These are phyloP conservation scores for Aristolochia fimbriata DNA, from an alignment of 164 flowering plant genomes.

Conservation along the genomic window DNA sequence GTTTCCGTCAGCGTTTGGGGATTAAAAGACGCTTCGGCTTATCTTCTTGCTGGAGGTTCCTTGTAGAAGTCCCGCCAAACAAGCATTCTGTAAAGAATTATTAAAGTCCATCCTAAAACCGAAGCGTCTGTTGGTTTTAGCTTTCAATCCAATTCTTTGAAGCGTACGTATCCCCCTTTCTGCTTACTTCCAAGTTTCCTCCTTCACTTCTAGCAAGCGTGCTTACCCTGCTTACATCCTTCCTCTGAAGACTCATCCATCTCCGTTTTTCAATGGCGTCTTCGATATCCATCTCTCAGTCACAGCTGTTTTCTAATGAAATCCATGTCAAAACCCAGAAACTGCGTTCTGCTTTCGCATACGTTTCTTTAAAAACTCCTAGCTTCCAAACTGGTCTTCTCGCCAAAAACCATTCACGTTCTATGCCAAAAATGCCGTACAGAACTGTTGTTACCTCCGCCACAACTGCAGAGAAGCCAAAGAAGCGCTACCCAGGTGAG, in stretches of 20 bases:
- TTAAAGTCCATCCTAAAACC: too few relatives aligned
- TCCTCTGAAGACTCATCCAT: neutral
- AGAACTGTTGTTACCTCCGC: conserved; percentile 23
- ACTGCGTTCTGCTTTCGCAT: neutral
- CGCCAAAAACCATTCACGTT: too few relatives aligned
- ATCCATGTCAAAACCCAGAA: conserved; percentile 5
- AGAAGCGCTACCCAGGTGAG: conserved; percentile 65
- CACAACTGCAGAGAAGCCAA: conserved; percentile 48
- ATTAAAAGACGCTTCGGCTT: too few relatives aligned
- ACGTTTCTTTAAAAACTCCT: conserved; percentile 3
- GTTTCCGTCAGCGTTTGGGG: too few relatives aligned
- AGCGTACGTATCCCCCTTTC: neutral
- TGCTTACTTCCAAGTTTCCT: neutral
- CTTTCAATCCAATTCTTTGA: neutral
- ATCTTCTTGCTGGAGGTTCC: too few relatives aligned
- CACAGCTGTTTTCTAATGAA: conserved; percentile 5
- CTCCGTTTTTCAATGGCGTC: conserved; percentile 8
- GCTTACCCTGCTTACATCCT: neutral
- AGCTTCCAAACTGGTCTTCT: neutral
- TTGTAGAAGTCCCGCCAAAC: too few relatives aligned
- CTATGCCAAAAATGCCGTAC: conserved; percentile 8
- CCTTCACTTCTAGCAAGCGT: too few relatives aligned
- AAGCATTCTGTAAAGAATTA: too few relatives aligned
- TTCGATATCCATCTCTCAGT: conserved; percentile 10
- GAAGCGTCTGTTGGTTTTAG: too few relatives aligned